Evolutionary conservation across 1,284 basidiomycete genomes (phyloP), one percentile per base, ranked within the genome.

Genomic region (Coniophora puteana): DNA sequence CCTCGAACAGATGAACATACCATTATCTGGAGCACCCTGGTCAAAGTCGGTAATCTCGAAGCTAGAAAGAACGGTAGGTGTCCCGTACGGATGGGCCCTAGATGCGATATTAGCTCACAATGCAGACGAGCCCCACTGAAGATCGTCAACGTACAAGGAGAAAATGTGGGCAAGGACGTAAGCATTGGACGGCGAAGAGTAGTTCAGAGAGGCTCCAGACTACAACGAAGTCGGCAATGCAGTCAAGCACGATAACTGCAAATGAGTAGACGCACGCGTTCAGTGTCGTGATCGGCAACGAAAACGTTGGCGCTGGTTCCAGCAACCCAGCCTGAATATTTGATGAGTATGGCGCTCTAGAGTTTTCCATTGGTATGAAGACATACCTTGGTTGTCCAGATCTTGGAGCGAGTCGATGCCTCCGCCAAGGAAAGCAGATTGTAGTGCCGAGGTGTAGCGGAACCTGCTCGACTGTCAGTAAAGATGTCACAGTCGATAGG

Each of bases 271-370:
- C 71, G 36, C 48, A 80, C 80, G 29, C 82, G 62, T 55, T 85
- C 83, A 0, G 81, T 83, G 50, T 85, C 83, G 47, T 85, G 82
- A 51, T 85, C 82, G 0, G 72, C 67, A 4, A 85, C 80, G 46
- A 85, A 85, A 16, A 80, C 74, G 48, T 86, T 85, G 0, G 82
- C 81, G 24, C 57, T 52, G 1, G 58, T 59, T 5, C 78, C 69
- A 0, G 71, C 28, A 3, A 83, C 63, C 81, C 80, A 84, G 10
- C 77, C 80, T 79, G 34, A 4, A 26, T 21, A 28, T 8, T 11
- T 34, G 16, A 24, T 30, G 16, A 40, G 25, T 16, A 40, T 20
- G 23, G n/a, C 31, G 13, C 38, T 17, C 12, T 17, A 27, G 20
- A 13, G 27, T 4, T 21, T 31, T 35, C 30, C 13, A 14, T 12